phyloP scores from a whole-genome alignment of 371 early-diverging fungal species.

The Lichtheimia ramosa region DNA sequence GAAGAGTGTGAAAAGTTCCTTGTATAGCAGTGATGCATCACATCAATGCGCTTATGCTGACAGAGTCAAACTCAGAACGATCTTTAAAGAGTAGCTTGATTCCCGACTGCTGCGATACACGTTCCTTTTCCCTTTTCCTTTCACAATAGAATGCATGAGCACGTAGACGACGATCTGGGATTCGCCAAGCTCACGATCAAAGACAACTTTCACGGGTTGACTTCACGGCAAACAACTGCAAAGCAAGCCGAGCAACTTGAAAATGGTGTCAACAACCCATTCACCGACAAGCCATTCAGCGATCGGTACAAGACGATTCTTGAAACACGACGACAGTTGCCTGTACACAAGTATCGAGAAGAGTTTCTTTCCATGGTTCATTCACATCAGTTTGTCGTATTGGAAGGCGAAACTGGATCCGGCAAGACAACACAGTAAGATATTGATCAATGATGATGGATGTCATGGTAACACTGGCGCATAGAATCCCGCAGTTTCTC shows the following conservation, averaged over 20 bases:
- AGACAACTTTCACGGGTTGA: conserved; percentile 42
- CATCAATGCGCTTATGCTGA: too few relatives aligned
- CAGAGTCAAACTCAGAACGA: too few relatives aligned
- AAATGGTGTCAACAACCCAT: conserved; percentile 74
- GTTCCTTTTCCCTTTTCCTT: too few relatives aligned
- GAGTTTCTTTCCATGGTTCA: conserved; percentile 87
- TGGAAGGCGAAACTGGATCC: conserved; percentile 89
- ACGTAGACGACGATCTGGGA: too few relatives aligned
- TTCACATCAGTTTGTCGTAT: conserved; percentile 80
- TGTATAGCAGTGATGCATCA: too few relatives aligned
- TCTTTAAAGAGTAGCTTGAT: too few relatives aligned
- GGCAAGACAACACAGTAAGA: conserved; percentile 95
- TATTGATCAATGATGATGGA: not conserved
- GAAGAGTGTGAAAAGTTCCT: too few relatives aligned
- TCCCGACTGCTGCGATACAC: too few relatives aligned
- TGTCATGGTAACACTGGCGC: too few relatives aligned
- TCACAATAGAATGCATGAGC: too few relatives aligned
- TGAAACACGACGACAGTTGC: conserved; percentile 77
- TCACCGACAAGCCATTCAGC: conserved; percentile 77
- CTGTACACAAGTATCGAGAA: conserved; percentile 85
- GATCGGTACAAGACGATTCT: conserved; percentile 84
- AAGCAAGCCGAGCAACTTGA: conserved; percentile 73
- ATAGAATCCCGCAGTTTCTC: conserved; percentile 92
- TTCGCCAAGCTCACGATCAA: conserved; percentile 1
- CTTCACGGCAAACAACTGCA: conserved; percentile 70